Conservation (phyloP, 768 basidiomycete genomes). For the Epithele typhae region DNA sequence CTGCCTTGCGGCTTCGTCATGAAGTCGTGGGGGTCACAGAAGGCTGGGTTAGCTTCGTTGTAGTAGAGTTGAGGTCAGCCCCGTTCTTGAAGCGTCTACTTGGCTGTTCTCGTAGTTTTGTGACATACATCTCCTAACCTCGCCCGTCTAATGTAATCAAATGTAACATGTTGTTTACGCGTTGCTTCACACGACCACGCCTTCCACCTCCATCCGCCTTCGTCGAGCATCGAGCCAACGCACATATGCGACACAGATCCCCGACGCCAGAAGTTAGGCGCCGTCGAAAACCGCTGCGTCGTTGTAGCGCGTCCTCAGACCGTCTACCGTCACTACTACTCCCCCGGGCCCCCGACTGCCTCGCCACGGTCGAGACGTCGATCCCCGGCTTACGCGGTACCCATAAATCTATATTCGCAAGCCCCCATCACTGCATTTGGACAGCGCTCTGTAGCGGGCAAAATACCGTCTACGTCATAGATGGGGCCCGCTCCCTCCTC, state of each 20-base stretch:
- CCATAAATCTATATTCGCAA: too few relatives aligned
- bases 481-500: too few relatives aligned
- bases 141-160: too few relatives aligned
- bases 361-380: too few relatives aligned
- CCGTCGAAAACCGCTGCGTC: slow-evolving; percentile 37
- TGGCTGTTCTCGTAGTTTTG: slow-evolving; percentile 61
- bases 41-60: slow-evolving; percentile 40
- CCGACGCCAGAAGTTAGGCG: slow-evolving; percentile 31
- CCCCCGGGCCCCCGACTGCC: slow-evolving; percentile 15
- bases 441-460: too few relatives aligned
- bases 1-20: slow-evolving; percentile 56
- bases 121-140: slow-evolving; percentile 44
- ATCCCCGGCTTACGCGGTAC: too few relatives aligned
- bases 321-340: neutral
- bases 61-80: slow-evolving; percentile 57
- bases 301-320: slow-evolving; percentile 30
- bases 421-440: too few relatives aligned
- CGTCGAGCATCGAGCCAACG: slow-evolving; percentile 39
- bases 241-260: slow-evolving; percentile 36
- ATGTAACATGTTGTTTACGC: too few relatives aligned
- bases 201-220: slow-evolving; percentile 37
- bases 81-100: slow-evolving; percentile 24
- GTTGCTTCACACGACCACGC: too few relatives aligned
- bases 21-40: slow-evolving; percentile 44
- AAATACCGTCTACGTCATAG: too few relatives aligned